Conservation (phyloP, 176 grass and related monocot genomes). For the Cymbopogon citratus region DNA sequence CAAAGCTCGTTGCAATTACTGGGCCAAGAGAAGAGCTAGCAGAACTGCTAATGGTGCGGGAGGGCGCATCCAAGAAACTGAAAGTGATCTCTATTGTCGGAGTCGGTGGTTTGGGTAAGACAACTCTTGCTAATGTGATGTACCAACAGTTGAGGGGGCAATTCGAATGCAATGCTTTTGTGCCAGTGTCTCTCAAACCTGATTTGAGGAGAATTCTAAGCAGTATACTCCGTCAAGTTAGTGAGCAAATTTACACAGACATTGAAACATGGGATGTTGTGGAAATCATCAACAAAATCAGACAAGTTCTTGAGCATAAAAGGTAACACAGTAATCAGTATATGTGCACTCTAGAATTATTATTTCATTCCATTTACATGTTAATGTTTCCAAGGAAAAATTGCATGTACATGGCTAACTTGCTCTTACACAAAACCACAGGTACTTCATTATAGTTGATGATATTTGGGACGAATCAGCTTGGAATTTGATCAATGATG, state of each 20-base stretch:
- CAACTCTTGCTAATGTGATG: conserved; percentile 10
- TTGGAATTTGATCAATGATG: neutral
- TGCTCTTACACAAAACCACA: neutral
- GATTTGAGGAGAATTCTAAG: conserved; percentile 14
- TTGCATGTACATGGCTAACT: neutral
- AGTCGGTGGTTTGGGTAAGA: conserved; percentile 28
- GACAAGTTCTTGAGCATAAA: conserved; percentile 1
- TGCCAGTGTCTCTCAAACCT: conserved; percentile 11
- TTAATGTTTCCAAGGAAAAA: neutral
- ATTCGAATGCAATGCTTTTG: conserved; percentile 14
- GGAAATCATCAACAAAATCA: conserved; percentile 25
- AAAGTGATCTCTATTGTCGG: conserved; percentile 27
- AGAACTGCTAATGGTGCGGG: neutral
- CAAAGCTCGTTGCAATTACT: neutral
- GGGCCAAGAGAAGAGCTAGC: neutral
- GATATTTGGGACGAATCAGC: conserved; percentile 14
- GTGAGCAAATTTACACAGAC: neutral
- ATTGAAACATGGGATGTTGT: conserved; percentile 3
- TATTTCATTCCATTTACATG: neutral
- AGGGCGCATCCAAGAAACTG: neutral
- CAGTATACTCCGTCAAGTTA: conserved; percentile 27
- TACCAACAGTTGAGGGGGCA: neutral
- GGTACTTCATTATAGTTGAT: conserved; percentile 23
- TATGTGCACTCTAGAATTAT: neutral
- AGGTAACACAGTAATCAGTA: neutral